phyloP scores from a whole-genome alignment of 495 filamentous ascomycete species.

The Xylaria palmicola region DNA sequence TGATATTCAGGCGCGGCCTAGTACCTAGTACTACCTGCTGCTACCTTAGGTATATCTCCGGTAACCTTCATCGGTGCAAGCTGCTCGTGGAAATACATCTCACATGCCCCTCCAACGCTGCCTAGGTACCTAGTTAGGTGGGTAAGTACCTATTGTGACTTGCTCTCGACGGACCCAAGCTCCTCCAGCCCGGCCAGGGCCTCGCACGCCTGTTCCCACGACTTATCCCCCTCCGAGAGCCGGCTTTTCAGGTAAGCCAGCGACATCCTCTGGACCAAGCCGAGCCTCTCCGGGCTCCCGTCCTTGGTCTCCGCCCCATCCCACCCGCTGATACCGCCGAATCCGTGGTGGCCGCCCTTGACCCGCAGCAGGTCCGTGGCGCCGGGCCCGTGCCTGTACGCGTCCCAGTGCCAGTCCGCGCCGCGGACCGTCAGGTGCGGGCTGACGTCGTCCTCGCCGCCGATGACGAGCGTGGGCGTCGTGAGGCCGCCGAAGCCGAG shows the following conservation, averaged over 20 bases:
- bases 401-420: constrained; percentile 42
- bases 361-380: constrained; percentile 39
- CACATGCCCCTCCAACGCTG: no score
- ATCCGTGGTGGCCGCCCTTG: constrained; percentile 33
- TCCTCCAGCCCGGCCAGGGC: constrained; percentile 27
- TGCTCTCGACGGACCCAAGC: constrained; percentile 38
- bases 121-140: background rate
- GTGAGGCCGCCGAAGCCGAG: constrained; percentile 40
- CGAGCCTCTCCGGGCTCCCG: constrained; percentile 39
- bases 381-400: constrained; percentile 35
- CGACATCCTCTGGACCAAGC: constrained; percentile 38
- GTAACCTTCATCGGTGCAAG: no score
- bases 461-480: constrained; percentile 39
- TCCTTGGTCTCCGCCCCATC: constrained; percentile 41
- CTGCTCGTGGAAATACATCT: no score
- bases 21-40: no score
- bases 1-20: no score
- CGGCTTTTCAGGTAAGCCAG: constrained; percentile 42
- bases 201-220: constrained; percentile 34
- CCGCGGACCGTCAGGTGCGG: constrained; percentile 38
- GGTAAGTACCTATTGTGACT: background rate
- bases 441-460: constrained; percentile 38
- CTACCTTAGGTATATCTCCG: no score
- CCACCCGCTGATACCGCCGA: constrained; percentile 45
- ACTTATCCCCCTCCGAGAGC: constrained; percentile 36